A percentile compares a stretch with the other conserved stretches of the same genome.
These are phyloP conservation scores for Aspergillus ellipticus DNA, from an alignment of 495 filamentous ascomycete genomes.

Conservation along the genomic window DNA sequence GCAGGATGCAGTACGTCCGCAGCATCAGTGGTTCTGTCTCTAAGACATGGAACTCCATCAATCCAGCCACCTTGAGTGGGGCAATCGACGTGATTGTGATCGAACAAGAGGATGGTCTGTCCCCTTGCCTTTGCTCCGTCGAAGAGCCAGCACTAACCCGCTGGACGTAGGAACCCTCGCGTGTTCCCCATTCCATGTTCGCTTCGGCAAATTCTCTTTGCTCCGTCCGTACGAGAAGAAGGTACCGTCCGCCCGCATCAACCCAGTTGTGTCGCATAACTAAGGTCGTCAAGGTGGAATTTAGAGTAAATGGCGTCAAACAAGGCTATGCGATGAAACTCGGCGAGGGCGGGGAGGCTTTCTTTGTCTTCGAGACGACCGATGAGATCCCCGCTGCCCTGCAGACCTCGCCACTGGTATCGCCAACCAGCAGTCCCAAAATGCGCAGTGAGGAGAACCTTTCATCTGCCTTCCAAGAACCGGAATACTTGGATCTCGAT, in stretches of 20 bases:
- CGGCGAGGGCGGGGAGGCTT: slow-evolving; percentile 94
- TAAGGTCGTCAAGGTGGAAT: slow-evolving; percentile 67
- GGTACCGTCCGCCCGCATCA: slow-evolving; percentile 34
- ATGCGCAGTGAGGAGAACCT: slow-evolving; percentile 51
- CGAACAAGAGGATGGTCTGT: slow-evolving; percentile 85
- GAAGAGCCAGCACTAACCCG: background rate
- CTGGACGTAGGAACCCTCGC: slow-evolving; percentile 56
- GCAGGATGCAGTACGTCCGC: slow-evolving; percentile 92
- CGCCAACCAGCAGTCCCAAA: slow-evolving; percentile 76
- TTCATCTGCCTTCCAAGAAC: slow-evolving; percentile 64
- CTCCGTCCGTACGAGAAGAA: slow-evolving; percentile 97
- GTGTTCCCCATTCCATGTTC: slow-evolving; percentile 97
- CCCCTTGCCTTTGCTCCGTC: background rate
- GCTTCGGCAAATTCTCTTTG: slow-evolving; percentile 97
- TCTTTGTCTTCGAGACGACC: slow-evolving; percentile 96
- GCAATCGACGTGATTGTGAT: slow-evolving; percentile 99
- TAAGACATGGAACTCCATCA: slow-evolving; percentile 99
- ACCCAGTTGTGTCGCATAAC: background rate
- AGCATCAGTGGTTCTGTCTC: slow-evolving; percentile 94
- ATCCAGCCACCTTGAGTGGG: slow-evolving; percentile 92
- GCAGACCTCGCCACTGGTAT: slow-evolving; percentile 91
- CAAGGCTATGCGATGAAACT: slow-evolving; percentile 98
- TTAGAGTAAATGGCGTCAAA: slow-evolving; percentile 86
- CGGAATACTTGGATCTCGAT: slow-evolving; percentile 75
- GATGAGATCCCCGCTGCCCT: slow-evolving; percentile 82